Evolutionary conservation across 768 basidiomycete species (phyloP), one percentile per base, ranked within the genome.

Genomic region (Boletus insuetus): DNA sequence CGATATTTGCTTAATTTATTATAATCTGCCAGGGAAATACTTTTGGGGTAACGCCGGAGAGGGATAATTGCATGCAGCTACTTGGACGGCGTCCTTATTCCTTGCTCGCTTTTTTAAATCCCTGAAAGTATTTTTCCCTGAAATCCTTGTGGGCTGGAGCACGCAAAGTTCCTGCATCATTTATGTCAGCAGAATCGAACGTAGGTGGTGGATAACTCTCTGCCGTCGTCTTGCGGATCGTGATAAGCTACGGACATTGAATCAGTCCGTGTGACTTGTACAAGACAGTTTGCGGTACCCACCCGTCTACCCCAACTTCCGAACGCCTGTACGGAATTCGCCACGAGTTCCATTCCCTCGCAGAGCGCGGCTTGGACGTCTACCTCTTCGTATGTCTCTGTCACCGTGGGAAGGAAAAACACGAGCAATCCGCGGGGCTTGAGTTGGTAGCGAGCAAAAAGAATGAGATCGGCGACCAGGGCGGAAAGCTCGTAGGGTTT

Each of bases 261-360:
- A 40, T 64, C 38, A 59, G 49, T 38, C 43, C 17, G 22, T 46
- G 35, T 17, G n/a, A 16, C 29, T 39, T 32, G 49, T 37, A 37
- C 6, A 48, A 16, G 26, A 12, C 14, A 10, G 46, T 49, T 41
- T 43, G 47, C 16, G 42, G 26, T 24, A 75, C 89, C 71, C 65
- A 94, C 94, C 68, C 96, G 73, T 61, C 96, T 78, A 1, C 93
- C 94, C 96, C 96, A 99, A 24, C 86, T 89, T 14, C 94, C 94
- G 65, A 98, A 99, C 63, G 89, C 86, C 71, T 99, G 94, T 58
- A 93, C 71, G 35, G 92, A 94, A 67, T 96, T 95, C 0, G 88
- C 87, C 41, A 94, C 78, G 19, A 98, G 72, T 61, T 85, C 84
- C 89, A 98, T 94, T 1, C 94, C 95, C 22, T 85, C 84, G 61